Evolutionary conservation across 306 rosid genomes (phyloP), one percentile per base, ranked within the genome.

Genomic region (Cucurbita maxima): DNA sequence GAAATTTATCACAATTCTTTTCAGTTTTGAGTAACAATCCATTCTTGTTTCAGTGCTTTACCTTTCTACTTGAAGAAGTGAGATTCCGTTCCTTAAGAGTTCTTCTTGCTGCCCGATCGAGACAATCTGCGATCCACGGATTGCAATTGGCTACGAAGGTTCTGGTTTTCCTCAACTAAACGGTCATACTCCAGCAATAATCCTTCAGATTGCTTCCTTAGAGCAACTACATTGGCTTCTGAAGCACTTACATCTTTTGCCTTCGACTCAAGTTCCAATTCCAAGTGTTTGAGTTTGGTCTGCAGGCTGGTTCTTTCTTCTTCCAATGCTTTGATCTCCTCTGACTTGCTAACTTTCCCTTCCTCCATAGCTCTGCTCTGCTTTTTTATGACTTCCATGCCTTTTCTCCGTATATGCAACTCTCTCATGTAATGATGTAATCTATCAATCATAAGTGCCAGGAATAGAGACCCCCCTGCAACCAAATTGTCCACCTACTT

Each of bases 131-230:
- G 52, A 77, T 94, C 97, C 80, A 82, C 37, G 3, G 86, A 80
- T 62, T 89, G 85, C 72, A 94, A 84, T 77, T 79, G 85, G 75
- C 61, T 66, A 72, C 89, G 87, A 22, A 94, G 87, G 67, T 82
- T 84, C 79, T 94, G 92, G 76, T 94, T 94, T 85, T 94, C 99
- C 83, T 85, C 90, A 8, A 89, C 90, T 75, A 94, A 82, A 66
- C 97, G 96, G 52, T 89, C 99, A 68, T 94, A 94, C 84, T 91
- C 99, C 0, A 89, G 95, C 60, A 94, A 91, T 77, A 94, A 88
- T 16, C 99, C 99, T 81, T 94, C 99, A 5, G 99, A 86, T 78
- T 94, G 99, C 81, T 94, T 94, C 62, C 95, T 87, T 73, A 94
- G 82, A 34, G 97, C 96, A 77, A 75, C 78, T 55, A 84, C 77